Evolutionary conservation across 2,329 filamentous ascomycete species (phyloP), one percentile per base, ranked within the genome.

Genomic region (Penicillium sp.): DNA sequence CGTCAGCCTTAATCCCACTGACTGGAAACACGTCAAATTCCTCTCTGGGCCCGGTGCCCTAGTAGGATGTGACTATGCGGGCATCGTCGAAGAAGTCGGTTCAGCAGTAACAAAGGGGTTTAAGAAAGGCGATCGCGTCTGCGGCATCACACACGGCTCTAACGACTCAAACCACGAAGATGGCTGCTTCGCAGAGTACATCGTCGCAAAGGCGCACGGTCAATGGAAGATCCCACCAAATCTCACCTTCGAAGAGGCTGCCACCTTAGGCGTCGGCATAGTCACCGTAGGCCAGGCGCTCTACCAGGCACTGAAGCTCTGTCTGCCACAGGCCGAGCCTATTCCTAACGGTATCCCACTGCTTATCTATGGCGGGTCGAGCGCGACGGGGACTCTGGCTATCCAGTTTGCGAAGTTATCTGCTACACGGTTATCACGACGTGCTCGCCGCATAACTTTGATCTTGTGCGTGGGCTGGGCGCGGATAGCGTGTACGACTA

Each of bases 1-100:
- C 8, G 75, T 83, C 0, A 82, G 80, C 3, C 64, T 85, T 21
- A 85, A 85, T 59, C 82, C 82, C 1, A 82, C 79, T 0, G 83
- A 85, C 66, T 84, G 80, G 80, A 83, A 83, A 61, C 74, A 79
- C 58, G 67, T 81, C 49, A 69, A 72, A 6, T 58, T 18, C 31
- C 51, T 70, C 13, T 62, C 67, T 1, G 63, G 65, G 0, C 62
- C 71, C 1, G 78, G 77, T 8, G 64, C 72, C 3, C 66, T 80
- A 8, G 65, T 77, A 6, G 83, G 83, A 16, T 81, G 78, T 58
- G 81, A 84, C 62, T 82, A 77, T 60, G 69, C 80, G n/a, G 83
- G 83, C 34, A 69, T 78, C 2, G 79, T 86, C 23, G 77, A 81
- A 48, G 75, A 76, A 21, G 71, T 84, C 23, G 83, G 83, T 14